phyloP scores from a whole-genome alignment of 1,284 basidiomycete genomes.

The Fomitopsis schrenkii region DNA sequence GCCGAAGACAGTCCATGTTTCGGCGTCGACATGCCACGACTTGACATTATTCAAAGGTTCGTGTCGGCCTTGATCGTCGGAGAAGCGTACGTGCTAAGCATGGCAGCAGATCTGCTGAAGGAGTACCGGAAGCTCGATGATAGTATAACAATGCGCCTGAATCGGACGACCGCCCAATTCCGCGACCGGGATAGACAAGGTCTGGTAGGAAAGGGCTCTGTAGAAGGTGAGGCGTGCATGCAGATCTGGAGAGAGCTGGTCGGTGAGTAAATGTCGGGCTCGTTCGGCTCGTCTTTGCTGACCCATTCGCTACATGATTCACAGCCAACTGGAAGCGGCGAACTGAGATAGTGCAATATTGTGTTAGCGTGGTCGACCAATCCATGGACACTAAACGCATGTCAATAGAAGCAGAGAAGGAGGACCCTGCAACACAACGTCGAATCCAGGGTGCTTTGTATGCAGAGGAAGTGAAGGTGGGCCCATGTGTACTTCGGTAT shows the following conservation, averaged over 20 bases:
- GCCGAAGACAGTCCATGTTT: conserved; percentile 61
- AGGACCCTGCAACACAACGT: conserved; percentile 42
- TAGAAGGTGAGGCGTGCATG: conserved; percentile 73
- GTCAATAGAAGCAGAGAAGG: conserved; percentile 37
- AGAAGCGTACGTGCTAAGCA: not conserved
- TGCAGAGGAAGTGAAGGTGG: conserved; percentile 74
- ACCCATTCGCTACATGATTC: not conserved
- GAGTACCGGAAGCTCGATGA: conserved; percentile 88
- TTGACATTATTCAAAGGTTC: conserved; percentile 82
- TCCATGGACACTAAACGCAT: conserved; percentile 58
- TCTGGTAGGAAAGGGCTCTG: conserved; percentile 37
- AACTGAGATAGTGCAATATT: conserved; percentile 77
- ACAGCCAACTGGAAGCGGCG: conserved; percentile 83
- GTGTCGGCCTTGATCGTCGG: conserved; percentile 9
- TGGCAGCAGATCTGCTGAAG: conserved; percentile 68
- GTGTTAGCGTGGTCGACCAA: conserved; percentile 66
- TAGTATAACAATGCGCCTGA: conserved; percentile 77
- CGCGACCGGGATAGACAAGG: conserved; percentile 63
- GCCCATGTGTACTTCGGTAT: conserved; percentile 14
- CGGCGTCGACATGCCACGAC: conserved; percentile 72
- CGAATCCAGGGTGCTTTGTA: conserved; percentile 55
- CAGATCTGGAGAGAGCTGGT: conserved; percentile 82
- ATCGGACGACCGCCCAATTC: conserved; percentile 77
- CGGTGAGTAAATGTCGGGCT: conserved; percentile 47
- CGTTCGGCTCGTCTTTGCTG: not conserved